Base-by-base conservation (phyloP, 805 yeast genomes). In the Hanseniaspora mollemarum region DNA sequence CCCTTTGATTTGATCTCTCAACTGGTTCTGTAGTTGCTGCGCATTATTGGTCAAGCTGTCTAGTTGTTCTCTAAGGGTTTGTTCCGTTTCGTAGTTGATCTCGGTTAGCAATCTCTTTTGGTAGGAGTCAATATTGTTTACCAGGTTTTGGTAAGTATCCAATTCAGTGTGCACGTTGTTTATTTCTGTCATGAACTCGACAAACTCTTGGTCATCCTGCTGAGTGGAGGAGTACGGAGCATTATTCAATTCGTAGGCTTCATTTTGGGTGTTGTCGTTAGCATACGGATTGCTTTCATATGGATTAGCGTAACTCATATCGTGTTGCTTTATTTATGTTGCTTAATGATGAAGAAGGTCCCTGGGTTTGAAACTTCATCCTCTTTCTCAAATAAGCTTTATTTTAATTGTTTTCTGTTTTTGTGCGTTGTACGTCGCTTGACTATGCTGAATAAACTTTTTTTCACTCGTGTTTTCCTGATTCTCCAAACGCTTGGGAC, bases 21-120 rank as follows among this genome's bases (percentile, higher is more conserved):
- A 77, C 52, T 75, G 73, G 55, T 75, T 73, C 62, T 90, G 94
- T 59, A 87, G 73, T 49, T 84, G 76, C 40, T 84, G 75, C 3
- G 95, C 85, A 63, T 87, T 94, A 44, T 83, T 71, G 46, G 81
- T 80, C 53, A 85, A 72, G 54, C 77, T 71, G 62, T 88, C 95
- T 54, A 92, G 74, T 66, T 85, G 87, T 56, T 76, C 74, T 66
- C 87, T 80, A 54, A 79, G 71, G 60, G 77, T 75, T 51, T 75
- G 76, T 61, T 82, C 83, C 60, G 78, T 80, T 54, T 80, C 83
- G 55, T 77, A 78, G 58, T 80, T 80, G 55, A 83, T 78, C 57
- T 84, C 92, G 56, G 79, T 80, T 60, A 86, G 69, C 35, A 87
- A 70, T 58, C 80, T 76, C 61, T 74, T 73, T 69, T 86, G 94